Evolutionary conservation across 345 rosid species (phyloP).

Genomic region (Pistacia integerrima): DNA sequence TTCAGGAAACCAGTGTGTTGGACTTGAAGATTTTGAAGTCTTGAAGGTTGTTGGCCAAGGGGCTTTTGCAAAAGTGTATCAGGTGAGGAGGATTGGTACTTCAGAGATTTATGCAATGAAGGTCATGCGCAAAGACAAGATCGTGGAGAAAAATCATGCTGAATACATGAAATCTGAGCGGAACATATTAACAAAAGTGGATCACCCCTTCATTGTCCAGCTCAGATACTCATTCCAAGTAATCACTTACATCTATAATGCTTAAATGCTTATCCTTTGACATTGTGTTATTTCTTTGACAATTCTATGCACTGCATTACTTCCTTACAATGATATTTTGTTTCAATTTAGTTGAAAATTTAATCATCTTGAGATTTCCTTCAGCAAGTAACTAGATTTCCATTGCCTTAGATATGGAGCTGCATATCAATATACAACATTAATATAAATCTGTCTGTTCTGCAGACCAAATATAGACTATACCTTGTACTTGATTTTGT

Average conservation of each 20-base stretch:
- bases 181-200: conserved; percentile 47
- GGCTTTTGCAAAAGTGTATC: conserved; percentile 53
- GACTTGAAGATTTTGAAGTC: conserved; percentile 53
- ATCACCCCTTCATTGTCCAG: conserved; percentile 54
- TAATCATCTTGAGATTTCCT: background rate
- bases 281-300: background rate
- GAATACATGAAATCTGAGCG: conserved; percentile 58
- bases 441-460: background rate
- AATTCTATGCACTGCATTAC: background rate
- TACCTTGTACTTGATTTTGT: conserved; percentile 52
- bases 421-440: background rate
- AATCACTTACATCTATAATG: background rate
- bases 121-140: conserved; percentile 55
- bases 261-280: background rate
- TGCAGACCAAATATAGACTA: conserved; percentile 53
- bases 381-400: background rate
- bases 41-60: conserved; percentile 56
- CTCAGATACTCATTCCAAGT: conserved; percentile 54
- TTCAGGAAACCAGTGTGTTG: conserved; percentile 30
- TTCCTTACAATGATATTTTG: background rate
- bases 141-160: conserved; percentile 48
- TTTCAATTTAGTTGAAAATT: background rate
- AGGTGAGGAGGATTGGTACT: conserved; percentile 46
- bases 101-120: conserved; percentile 54
- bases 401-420: background rate